Evolutionary conservation across 768 basidiomycete species (phyloP), one percentile per base, ranked within the genome.

Genomic region (Heimioporus sp.): DNA sequence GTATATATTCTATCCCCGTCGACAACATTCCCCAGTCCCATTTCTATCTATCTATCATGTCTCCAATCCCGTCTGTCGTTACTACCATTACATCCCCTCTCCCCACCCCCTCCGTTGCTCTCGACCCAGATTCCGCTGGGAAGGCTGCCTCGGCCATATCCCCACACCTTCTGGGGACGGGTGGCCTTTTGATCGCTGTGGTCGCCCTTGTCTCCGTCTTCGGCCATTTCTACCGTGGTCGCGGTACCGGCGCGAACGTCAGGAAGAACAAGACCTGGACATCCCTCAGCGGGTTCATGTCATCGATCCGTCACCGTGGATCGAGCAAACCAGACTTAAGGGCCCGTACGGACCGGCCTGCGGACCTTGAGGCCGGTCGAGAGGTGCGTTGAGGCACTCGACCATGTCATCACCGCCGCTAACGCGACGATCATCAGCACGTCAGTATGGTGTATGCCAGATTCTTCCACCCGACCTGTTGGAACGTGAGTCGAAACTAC

Each of bases 401-500:
- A 21, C 2, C 12, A 10, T 34, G 3, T 9, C 31, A 19, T 54
- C 6, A 4, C n/a, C 40, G 2, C 3, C 4, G 13, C 34, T 55
- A 21, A 65, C 19, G 3, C 7, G 15, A 17, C 17, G 1, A 1
- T 10, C 20, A 56, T 39, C 28, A 57, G 15, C 53, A 65, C 20
- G 52, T 63, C 5, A 60, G 34, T 13, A 63, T 60, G 57, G 52
- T 64, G 0, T 63, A 64, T 30, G 60, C 60, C 1, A 59, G 35
- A 36, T 55, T 42, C 46, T 64, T 64, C 35, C 63, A 64, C 32
- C 63, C 63, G 3, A 54, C 46, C 1, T 41, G 40, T 17, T 64
- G 63, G 63, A 35, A 35, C 2, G 35, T 35, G 35, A 35, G 35
- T 35, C 15, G 35, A 35, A 16, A 35, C 16, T 12, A 12, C 11